Base-by-base conservation (phyloP, 495 filamentous ascomycete genomes). In the Aspergillus ellipticus region DNA sequence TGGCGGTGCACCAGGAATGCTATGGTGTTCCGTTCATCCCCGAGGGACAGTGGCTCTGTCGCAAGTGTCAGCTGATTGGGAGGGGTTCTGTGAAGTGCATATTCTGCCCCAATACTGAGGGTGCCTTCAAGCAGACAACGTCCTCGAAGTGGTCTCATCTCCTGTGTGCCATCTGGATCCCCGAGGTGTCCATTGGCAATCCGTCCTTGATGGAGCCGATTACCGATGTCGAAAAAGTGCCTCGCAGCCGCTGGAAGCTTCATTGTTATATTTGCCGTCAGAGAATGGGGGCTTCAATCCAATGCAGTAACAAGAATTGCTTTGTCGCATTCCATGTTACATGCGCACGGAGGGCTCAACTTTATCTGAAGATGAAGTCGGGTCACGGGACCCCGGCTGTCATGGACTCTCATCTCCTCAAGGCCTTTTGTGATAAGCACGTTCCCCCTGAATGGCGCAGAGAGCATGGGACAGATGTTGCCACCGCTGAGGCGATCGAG, bases 21-120 rank as follows among this genome's bases (percentile, higher is more conserved):
- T 99, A 98, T 74, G 94, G 94, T 58, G 94, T 99, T 47, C 94
- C 95, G 26, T 97, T 95, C 74, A 97, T 99, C 64, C 94, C 94
- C 1, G 94, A 97, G 73, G 94, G 94, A 6, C 95, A 99, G 69
- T 99, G 95, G 95, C 76, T 97, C 35, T 99, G 94, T 74, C 85
- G 94, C 39, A 97, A 96, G 71, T 99, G 94, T 72, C 90, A 96
- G 72, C 78, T 96, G 57, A 90, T 96, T 66, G 95, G 95, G 45
- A 83, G 92, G 64, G 92, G 91, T 29, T 89, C 91, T 56, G 89
- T 90, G 74, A 94, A 92, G 22, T 99, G 94, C 75, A 96, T 97
- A 52, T 97, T 99, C 71, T 99, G 94, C 62, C 94, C 94, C 0
- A 97, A 97, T 68, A 93, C 86, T 1, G 94, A 97, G 66, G 94